Evolutionary conservation across 2,329 filamentous ascomycete species (phyloP), one percentile per base, ranked within the genome.

Genomic region (Trichoderma endophyticum): DNA sequence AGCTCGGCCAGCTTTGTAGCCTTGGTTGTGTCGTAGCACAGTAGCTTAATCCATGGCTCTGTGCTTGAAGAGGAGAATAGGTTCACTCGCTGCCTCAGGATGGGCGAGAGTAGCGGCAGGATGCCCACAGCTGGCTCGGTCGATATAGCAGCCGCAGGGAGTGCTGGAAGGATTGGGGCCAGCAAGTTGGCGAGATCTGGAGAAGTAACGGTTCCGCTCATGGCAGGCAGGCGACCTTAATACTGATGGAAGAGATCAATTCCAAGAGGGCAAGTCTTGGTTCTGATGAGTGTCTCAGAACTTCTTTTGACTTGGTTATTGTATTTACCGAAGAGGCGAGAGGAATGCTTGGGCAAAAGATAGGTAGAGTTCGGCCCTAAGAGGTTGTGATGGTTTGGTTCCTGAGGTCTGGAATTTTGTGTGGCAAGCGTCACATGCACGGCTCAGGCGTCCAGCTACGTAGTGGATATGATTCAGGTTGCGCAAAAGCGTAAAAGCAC

Each of bases 1-100:
- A 91, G 83, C 72, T 88, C 84, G n/a, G 86, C 84, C 21, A 95
- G 84, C 74, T 84, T 87, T 57, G 87, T 83, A 3, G 85, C 84
- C 74, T 86, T 86, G 74, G 86, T 80, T 8, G 84, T 77, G 76
- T 92, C 88, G 84, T 93, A 95, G 78, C 89, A 91, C 28, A 95
- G 85, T 36, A 95, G 84, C 1, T 89, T 86, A 18, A 95, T 86
- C 92, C 93, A 95, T 67, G 91, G 89, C 43, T 91, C 89, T n/a
- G 82, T 82, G 77, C 84, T 86, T 63, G 86, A 81, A 1, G 86
- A 83, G 1, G 90, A 88, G 72, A 95, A 84, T 68, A 93, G 84
- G 75, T 90, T 88, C 54, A 92, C 88, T 72, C 90, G 84, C 77
- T 92, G 90, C 57, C 90, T 86, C 39, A 92, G 84, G 71, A 92